A percentile compares a stretch with the other conserved stretches of the same genome.
Evolutionary conservation across 192 early-diverging fungal genomes (phyloP).

Genomic region (Umbelopsis sp.): DNA sequence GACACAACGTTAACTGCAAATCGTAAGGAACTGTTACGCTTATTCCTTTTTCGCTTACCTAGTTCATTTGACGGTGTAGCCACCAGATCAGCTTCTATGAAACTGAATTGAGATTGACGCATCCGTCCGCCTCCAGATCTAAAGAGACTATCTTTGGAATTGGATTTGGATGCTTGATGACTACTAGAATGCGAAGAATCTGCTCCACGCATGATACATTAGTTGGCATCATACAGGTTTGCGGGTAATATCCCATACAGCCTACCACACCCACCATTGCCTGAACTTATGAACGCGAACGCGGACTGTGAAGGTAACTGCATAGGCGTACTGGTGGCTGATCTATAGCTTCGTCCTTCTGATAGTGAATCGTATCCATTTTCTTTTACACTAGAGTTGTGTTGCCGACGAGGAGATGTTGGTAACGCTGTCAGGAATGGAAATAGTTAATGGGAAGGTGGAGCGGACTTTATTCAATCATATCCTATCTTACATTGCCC

Average conservation of each 20-base stretch:
- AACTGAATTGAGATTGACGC: slow-evolving; percentile 1
- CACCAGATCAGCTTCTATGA: not conserved
- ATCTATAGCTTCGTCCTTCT: too few relatives aligned
- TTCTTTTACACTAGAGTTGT: not conserved
- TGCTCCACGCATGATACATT: too few relatives aligned
- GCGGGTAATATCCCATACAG: too few relatives aligned
- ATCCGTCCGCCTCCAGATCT: not conserved
- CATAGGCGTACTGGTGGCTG: too few relatives aligned
- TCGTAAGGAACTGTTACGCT: too few relatives aligned
- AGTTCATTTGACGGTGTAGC: slow-evolving; percentile 1
- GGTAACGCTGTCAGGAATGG: not conserved
- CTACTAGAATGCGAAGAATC: too few relatives aligned
- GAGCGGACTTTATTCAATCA: not conserved
- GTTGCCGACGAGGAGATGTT: not conserved
- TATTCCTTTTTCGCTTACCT: not conserved
- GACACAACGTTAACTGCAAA: not conserved
- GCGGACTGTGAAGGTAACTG: not conserved
- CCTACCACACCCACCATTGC: not conserved
- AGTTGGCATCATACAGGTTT: too few relatives aligned
- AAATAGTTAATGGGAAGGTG: not conserved
- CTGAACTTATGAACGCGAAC: not conserved
- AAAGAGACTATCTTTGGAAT: not conserved
- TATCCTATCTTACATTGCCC: slow-evolving; percentile 5
- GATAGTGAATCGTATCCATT: not conserved
- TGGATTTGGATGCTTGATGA: not conserved